A percentile compares a stretch with the other conserved stretches of the same genome.
Evolutionary conservation across 2,329 filamentous ascomycete species (phyloP).

Genomic region (Chalaropsis ovoidea): DNA sequence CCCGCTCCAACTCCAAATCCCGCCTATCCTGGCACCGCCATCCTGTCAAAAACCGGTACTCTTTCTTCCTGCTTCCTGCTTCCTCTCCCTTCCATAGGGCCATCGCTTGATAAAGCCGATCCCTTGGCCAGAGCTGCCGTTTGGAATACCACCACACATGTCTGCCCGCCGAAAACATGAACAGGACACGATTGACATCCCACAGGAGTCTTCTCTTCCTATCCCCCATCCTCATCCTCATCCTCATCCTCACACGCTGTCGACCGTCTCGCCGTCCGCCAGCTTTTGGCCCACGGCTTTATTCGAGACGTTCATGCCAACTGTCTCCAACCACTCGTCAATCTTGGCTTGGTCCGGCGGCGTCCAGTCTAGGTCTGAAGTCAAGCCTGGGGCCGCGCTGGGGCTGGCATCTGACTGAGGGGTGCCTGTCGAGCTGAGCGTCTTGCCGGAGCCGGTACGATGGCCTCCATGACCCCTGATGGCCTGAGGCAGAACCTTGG

Average conservation of each 20-base stretch:
- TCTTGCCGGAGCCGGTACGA: background rate
- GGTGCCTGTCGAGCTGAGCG: background rate
- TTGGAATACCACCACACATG: background rate
- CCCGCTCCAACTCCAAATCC: no score
- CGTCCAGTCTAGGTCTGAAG: background rate
- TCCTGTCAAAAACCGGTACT: background rate
- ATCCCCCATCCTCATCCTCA: background rate
- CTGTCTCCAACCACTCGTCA: slow-evolving; percentile 29
- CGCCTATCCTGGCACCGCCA: background rate
- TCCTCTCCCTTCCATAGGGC: background rate
- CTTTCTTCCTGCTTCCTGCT: background rate
- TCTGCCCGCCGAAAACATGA: background rate
- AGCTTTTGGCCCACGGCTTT: background rate
- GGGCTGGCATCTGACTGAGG: slow-evolving; percentile 22
- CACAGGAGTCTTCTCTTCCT: background rate
- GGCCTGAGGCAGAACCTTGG: slow-evolving; percentile 39
- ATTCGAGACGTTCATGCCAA: background rate
- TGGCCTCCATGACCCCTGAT: slow-evolving; percentile 11
- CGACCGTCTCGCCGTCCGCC: background rate
- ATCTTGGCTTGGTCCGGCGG: slow-evolving; percentile 27
- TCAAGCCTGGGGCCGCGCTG: background rate
- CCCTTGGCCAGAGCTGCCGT: background rate
- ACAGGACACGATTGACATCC: background rate
- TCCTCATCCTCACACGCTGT: background rate
- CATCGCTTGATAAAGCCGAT: slow-evolving; percentile 9